Evolutionary conservation across 2,329 filamentous ascomycete genomes (phyloP).

Genomic region (Colletotrichum liriopes): DNA sequence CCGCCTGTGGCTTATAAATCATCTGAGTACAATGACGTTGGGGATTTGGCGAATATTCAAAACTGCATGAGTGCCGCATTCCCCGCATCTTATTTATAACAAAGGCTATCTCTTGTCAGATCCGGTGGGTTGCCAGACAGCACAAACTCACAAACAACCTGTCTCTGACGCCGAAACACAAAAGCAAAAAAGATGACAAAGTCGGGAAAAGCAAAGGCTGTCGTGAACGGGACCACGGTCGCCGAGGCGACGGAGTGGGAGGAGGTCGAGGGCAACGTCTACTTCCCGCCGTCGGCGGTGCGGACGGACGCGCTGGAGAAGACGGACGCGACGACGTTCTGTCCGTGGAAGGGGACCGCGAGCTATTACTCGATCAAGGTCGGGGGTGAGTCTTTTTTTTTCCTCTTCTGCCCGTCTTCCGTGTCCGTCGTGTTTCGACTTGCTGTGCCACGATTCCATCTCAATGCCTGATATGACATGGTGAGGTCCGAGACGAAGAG

Average conservation of each 20-base stretch:
- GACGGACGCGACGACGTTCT: conserved; percentile 64
- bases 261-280: conserved; percentile 73
- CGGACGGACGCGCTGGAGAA: conserved; percentile 60
- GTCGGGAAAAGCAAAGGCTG: conserved; percentile 58
- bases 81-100: conserved; percentile 12
- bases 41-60: conserved; percentile 26
- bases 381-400: conserved; percentile 54
- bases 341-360: conserved; percentile 72
- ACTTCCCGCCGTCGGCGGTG: conserved; percentile 65
- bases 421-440: neutral
- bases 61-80: neutral
- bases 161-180: neutral
- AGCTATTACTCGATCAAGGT: conserved; percentile 70
- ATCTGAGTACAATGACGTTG: conserved; percentile 35
- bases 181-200: conserved; percentile 32
- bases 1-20: conserved; percentile 35
- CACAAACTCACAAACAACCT: no score
- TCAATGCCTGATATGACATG: neutral
- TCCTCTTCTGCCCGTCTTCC: neutral
- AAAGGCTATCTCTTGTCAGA: neutral
- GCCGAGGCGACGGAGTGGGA: conserved; percentile 67
- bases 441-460: no score
- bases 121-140: neutral
- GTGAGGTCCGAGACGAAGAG: neutral
- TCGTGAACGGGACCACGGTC: conserved; percentile 63